These are phyloP conservation scores for Dactylonectria estremocensis DNA, from an alignment of 2,329 filamentous ascomycete species.

Conservation along the genomic window DNA sequence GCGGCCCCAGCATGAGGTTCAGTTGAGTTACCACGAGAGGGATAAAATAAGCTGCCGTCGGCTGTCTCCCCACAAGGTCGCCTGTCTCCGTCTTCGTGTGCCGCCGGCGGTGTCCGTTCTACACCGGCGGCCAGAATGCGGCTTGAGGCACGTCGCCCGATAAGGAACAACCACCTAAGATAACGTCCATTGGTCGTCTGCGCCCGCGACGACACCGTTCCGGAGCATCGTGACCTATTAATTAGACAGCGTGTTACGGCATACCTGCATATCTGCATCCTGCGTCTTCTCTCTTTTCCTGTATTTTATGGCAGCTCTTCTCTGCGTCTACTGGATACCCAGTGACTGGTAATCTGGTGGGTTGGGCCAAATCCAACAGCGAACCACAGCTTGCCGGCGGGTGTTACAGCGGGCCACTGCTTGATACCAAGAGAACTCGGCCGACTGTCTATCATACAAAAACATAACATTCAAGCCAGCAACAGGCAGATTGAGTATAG, in stretches of 20 bases:
- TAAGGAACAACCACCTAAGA: constrained; percentile 24
- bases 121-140: constrained; percentile 8
- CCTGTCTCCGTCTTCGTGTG: neutral
- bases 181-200: constrained; percentile 28
- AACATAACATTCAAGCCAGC: neutral
- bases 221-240: neutral
- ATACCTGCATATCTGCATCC: neutral
- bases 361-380: no score
- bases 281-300: neutral
- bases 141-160: constrained; percentile 11
- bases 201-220: neutral
- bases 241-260: neutral
- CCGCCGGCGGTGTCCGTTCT: neutral
- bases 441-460: neutral
- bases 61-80: neutral
- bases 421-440: neutral
- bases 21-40: neutral
- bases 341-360: no score
- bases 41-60: neutral
- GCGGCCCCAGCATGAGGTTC: neutral
- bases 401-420: neutral
- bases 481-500: neutral
- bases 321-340: no score
- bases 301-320: neutral
- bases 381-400: no score